phyloP scores from a whole-genome alignment of 345 rosid genomes.

The Citrus mangshanensis region DNA sequence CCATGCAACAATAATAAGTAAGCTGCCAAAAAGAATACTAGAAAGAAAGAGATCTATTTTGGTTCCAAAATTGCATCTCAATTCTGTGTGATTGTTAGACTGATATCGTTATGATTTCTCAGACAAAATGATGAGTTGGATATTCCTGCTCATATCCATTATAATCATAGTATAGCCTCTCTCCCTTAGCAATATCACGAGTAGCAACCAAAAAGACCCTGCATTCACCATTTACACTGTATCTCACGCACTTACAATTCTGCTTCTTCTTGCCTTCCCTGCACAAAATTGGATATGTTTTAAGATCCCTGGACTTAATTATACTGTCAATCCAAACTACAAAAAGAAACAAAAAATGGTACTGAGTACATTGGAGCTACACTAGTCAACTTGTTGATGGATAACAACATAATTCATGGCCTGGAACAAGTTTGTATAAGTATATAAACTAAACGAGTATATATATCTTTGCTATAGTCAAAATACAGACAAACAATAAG shows the following conservation, averaged over 20 bases:
- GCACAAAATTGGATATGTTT: slow-evolving; percentile 39
- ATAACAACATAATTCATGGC: neutral
- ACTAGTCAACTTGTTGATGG: neutral
- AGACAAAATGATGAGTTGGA: slow-evolving; percentile 88
- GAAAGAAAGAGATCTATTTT: slow-evolving; percentile 19
- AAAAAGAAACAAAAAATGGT: neutral
- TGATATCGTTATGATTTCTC: slow-evolving; percentile 26
- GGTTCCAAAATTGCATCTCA: slow-evolving; percentile 39
- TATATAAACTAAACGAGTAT: neutral
- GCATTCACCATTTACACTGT: slow-evolving; percentile 72
- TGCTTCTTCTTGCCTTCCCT: slow-evolving; percentile 88
- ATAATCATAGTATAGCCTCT: slow-evolving; percentile 92
- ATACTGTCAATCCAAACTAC: slow-evolving; percentile 2
- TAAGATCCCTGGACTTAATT: slow-evolving; percentile 14
- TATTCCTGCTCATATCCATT: slow-evolving; percentile 92
- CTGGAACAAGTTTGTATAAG: neutral
- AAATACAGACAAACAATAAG: slow-evolving; percentile 3
- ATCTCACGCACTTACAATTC: slow-evolving; percentile 96
- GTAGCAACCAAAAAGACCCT: slow-evolving; percentile 86
- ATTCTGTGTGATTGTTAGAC: slow-evolving; percentile 22
- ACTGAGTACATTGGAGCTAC: neutral
- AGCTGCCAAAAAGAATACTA: slow-evolving; percentile 8
- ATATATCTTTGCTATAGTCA: neutral
- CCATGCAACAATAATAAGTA: slow-evolving; percentile 26
- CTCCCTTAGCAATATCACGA: slow-evolving; percentile 77